phyloP scores from a whole-genome alignment of 257 asterid species.

The Capsicum rhomboideum region DNA sequence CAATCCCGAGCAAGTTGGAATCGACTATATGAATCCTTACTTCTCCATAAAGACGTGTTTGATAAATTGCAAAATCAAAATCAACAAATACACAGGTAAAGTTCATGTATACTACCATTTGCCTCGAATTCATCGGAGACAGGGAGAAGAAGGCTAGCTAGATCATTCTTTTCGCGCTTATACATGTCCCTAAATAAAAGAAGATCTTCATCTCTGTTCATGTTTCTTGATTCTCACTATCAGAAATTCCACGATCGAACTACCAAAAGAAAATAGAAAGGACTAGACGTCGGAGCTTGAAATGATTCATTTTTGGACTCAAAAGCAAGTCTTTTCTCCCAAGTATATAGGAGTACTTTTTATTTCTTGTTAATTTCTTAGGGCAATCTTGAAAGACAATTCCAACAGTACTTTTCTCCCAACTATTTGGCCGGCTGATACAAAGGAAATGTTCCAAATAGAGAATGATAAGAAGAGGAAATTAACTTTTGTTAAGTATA shows the following conservation, averaged over 20 bases:
- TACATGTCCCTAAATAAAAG: conserved; percentile 55
- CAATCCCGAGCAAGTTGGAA: not conserved
- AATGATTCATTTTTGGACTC: not conserved
- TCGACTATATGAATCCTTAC: not conserved
- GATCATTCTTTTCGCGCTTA: conserved; percentile 37
- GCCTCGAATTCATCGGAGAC: conserved; percentile 56
- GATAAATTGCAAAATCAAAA: not conserved
- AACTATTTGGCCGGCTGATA: not conserved
- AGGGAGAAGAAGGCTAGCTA: conserved; percentile 59
- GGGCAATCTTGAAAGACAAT: not conserved
- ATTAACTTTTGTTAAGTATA: not conserved
- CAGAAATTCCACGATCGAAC: not conserved
- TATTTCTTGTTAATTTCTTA: not conserved
- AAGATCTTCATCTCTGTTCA: conserved; percentile 54
- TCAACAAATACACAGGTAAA: not conserved
- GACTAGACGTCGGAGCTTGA: not conserved
- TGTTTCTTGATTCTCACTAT: not conserved
- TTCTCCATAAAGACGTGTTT: not conserved
- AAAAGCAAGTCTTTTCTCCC: not conserved
- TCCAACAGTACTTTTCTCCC: too few relatives aligned
- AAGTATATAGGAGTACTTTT: not conserved
- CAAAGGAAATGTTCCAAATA: not conserved
- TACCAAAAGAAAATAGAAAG: not conserved
- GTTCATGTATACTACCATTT: conserved; percentile 33
- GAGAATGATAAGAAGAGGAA: not conserved